A percentile compares a stretch with the other conserved stretches of the same genome.
These are phyloP conservation scores for Petunia hybrid DNA, from an alignment of 305 asterid species.

Conservation along the genomic window DNA sequence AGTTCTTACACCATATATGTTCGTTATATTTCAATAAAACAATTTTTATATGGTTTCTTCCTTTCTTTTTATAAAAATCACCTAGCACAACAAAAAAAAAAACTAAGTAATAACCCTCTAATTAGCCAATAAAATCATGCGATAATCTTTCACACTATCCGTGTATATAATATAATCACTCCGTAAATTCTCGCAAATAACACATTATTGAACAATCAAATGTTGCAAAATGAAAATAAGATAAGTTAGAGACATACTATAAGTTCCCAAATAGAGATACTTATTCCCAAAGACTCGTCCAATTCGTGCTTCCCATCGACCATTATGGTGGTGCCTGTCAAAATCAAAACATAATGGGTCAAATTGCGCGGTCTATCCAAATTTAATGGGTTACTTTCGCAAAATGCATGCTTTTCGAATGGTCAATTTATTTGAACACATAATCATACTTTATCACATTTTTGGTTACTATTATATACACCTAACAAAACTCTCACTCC, in stretches of 20 bases:
- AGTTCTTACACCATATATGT: no score
- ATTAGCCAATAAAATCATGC: no score
- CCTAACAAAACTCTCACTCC: no score
- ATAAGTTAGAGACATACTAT: constrained; percentile 47
- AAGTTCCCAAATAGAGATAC: constrained; percentile 91
- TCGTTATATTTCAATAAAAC: no score
- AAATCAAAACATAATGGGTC: constrained; percentile 27
- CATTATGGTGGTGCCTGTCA: constrained; percentile 95
- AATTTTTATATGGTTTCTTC: background rate
- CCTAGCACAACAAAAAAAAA: background rate
- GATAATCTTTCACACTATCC: no score
- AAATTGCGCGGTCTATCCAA: constrained; percentile 18
- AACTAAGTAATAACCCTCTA: background rate
- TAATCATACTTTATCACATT: background rate
- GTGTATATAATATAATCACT: no score
- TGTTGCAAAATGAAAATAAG: background rate
- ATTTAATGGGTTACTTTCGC: background rate
- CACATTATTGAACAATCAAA: background rate
- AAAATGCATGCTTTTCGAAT: background rate
- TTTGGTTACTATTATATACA: background rate
- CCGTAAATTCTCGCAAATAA: no score
- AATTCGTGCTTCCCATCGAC: constrained; percentile 98
- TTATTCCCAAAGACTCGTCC: constrained; percentile 91
- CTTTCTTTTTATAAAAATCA: background rate
- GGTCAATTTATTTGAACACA: background rate